phyloP scores from a whole-genome alignment of 345 rosid genomes.

The Noccaea bulbosa region DNA sequence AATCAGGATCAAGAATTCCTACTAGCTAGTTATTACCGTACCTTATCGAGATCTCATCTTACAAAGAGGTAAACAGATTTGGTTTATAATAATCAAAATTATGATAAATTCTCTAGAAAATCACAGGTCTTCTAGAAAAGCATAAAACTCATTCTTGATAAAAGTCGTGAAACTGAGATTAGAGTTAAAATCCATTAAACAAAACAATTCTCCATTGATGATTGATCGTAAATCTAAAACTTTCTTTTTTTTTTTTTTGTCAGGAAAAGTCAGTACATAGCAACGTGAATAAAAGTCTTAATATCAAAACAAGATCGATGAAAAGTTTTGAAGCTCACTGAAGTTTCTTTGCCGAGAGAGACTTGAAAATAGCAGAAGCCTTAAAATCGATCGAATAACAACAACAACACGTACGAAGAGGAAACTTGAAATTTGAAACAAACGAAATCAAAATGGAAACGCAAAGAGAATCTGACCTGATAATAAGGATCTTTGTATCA shows the following conservation, averaged over 20 bases:
- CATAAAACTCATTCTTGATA: neutral
- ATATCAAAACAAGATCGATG: neutral
- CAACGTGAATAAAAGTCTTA: neutral
- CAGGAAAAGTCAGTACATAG: neutral
- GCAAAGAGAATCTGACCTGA: slow-evolving; percentile 37
- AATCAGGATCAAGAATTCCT: slow-evolving; percentile 4
- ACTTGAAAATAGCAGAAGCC: neutral
- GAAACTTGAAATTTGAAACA: slow-evolving; percentile 4
- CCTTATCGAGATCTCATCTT: neutral
- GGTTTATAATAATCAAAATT: neutral
- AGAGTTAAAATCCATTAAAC: slow-evolving; percentile 7
- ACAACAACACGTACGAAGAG: neutral
- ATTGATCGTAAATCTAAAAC: slow-evolving; percentile 11
- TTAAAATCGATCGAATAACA: neutral
- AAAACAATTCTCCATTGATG: neutral
- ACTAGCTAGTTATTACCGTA: neutral
- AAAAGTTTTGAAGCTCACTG: neutral
- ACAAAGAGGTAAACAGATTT: neutral
- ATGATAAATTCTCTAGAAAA: neutral
- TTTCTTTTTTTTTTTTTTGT: neutral
- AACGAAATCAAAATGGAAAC: slow-evolving; percentile 19
- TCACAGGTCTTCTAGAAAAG: slow-evolving; percentile 22
- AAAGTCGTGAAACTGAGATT: neutral
- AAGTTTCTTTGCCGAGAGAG: neutral
- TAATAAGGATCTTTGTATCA: slow-evolving; percentile 28